Base-by-base conservation (phyloP, 2,329 filamentous ascomycete species). In the Colletotrichum sp. region DNA sequence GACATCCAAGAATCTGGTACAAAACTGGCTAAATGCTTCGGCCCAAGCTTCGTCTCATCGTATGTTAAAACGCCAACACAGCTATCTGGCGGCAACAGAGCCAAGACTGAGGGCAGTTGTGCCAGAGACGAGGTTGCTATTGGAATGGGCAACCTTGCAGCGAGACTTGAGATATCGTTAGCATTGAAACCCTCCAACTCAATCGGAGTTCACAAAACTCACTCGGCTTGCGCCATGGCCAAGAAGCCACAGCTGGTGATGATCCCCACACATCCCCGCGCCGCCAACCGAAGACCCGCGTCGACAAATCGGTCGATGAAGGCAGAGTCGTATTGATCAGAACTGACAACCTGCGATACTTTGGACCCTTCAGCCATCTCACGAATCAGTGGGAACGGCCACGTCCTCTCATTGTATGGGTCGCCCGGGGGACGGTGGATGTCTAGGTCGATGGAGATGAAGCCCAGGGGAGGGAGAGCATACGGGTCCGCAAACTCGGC, bases 241-340 rank as follows among this genome's bases (percentile, higher is more conserved):
- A 86, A 78, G 69, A 86, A 86, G 2, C 85, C 85, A 67, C 85
- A 86, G 78, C 84, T 85, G 2, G 85, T 86, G 39, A 86, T 82
- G 63, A 85, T 82, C 28, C 84, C 84, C 5, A 86, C 80, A 24
- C 80, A 80, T 2, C 85, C 85, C 60, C 80, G 78, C 13, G 83
- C 78, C 7, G 81, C 81, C 2, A 86, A 80, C 44, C 77, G 82
- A 64, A 80, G 67, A 5, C 83, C 83, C 2, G 85, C 82, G 28
- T 79, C 78, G 8, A 85, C 83, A 63, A 86, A 85, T 2, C 80
- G 78, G 28, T 83, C 80, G 34, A 84, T 80, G 32, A 86, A 85
- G 1, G 77, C 82, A 65, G 81, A 80, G 28, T 82, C 78, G 69
- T 86, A 86, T 2, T 67, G 71, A 4, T 79, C 77, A 6, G 78